Evolutionary conservation across 805 yeast species (phyloP), one percentile per base, ranked within the genome.

Genomic region (Tetrapisispora fleetii): DNA sequence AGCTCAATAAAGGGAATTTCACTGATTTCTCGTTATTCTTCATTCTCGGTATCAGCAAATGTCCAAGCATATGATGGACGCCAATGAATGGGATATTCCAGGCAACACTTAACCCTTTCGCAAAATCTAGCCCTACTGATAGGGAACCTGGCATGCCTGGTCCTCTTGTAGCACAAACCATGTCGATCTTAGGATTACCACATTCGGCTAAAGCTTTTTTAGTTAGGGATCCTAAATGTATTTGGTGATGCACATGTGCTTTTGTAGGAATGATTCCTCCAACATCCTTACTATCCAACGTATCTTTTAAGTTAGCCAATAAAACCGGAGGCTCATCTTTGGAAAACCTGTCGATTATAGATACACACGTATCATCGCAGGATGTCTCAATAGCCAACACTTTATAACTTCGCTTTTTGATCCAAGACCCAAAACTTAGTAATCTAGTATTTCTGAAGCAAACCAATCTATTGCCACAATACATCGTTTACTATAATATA

Each of bases 41-140:
- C 62, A 80, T 62, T 46, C 89, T 63, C 1, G 89, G 80, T 0
- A 86, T 72, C 28, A 93, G 64, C 5, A 93, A 68, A 67, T 93
- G 99, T 0, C 95, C 99, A 44, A 91, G 71, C 99, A 93, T 91
- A 59, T 93, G 99, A 63, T 93, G 95, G 0, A 91, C 96, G 0
- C 97, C 98, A 1, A 93, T 70, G 18, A 87, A 58, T 0, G 96
- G 97, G 7, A 71, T 75, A 14, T 75, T 64, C 83, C 88, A 84
- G 0, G 90, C 97, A 0, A 84, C 67, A 1, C 89, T 70, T 13
- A 93, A 68, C 0, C 98, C 99, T 57, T 87, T 84, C 0, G 95
- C 95, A 38, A 87, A 67, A 58, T 85, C 93, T 22, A 85, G 70
- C 1, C 97, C 95, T 0, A 87, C 83, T 10, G 87, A 76, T 14